Conservation (phyloP, 441 rosid genomes). For the Erodium chrysanthum region DNA sequence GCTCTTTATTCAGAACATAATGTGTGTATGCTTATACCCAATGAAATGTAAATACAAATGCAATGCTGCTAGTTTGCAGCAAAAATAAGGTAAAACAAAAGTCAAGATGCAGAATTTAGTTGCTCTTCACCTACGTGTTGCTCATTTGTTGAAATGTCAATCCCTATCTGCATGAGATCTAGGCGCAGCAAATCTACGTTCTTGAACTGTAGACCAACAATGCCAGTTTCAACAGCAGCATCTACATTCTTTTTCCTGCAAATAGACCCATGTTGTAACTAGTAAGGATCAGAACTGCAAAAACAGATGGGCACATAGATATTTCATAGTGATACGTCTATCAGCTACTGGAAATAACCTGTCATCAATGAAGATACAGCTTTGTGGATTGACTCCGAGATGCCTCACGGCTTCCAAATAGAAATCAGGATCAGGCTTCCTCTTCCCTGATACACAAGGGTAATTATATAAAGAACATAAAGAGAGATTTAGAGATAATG, state of each 20-base stretch:
- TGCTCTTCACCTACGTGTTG: constrained; percentile 2
- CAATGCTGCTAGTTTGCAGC: background rate
- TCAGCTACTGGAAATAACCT: constrained; percentile 30
- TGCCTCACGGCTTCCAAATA: constrained; percentile 45
- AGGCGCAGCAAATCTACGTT: constrained; percentile 35
- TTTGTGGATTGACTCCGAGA: constrained; percentile 56
- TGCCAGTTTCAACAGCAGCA: constrained; percentile 66
- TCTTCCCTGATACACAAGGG: constrained; percentile 49
- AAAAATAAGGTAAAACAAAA: background rate
- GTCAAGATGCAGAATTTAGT: background rate
- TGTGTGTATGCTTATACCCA: background rate
- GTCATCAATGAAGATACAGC: constrained; percentile 77
- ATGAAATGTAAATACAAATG: too few relatives aligned
- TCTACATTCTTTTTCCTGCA: constrained; percentile 60
- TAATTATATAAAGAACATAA: background rate
- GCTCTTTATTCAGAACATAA: background rate
- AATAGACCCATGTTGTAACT: background rate
- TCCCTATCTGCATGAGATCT: constrained; percentile 47
- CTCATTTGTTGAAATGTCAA: constrained; percentile 28
- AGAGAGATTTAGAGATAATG: too few relatives aligned
- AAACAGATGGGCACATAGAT: too few relatives aligned
- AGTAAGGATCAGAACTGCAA: too few relatives aligned
- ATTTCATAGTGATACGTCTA: too few relatives aligned
- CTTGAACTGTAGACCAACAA: constrained; percentile 58
- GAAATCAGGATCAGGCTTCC: constrained; percentile 79